Evolutionary conservation across 805 yeast genomes (phyloP).

Genomic region (Cyberlindnera japonica): DNA sequence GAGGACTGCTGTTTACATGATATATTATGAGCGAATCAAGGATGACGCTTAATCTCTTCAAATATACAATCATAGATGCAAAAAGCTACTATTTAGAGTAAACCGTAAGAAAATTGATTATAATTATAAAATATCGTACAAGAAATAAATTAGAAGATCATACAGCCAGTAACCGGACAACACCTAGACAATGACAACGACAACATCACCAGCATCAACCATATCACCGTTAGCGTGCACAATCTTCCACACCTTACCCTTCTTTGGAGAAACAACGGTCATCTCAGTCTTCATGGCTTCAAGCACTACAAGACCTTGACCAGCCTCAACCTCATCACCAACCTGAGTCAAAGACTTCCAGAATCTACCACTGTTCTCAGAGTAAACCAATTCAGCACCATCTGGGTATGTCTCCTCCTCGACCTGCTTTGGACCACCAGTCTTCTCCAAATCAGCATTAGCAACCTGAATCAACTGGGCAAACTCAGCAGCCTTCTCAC

Average conservation of each 20-base stretch:
- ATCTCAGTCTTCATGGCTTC: slow-evolving; percentile 99
- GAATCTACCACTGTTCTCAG: slow-evolving; percentile 95
- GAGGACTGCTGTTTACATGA: slow-evolving; percentile 75
- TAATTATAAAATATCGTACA: slow-evolving; percentile 6
- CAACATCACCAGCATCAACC: slow-evolving; percentile 95
- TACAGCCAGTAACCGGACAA: not conserved
- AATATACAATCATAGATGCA: not conserved
- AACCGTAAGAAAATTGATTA: not conserved
- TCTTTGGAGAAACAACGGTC: slow-evolving; percentile 70
- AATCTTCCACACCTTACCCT: slow-evolving; percentile 70
- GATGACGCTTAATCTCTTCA: not conserved
- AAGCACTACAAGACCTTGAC: slow-evolving; percentile 81
- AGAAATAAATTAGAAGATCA: not conserved
- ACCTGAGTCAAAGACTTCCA: slow-evolving; percentile 87
- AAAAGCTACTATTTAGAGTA: not conserved
- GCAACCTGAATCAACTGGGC: slow-evolving; percentile 77
- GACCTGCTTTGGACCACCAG: slow-evolving; percentile 42
- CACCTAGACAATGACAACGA: slow-evolving; percentile 64
- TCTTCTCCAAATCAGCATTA: slow-evolving; percentile 63
- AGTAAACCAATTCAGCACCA: slow-evolving; percentile 77
- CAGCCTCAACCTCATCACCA: slow-evolving; percentile 70
- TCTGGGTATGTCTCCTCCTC: slow-evolving; percentile 64
- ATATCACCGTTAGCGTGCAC: slow-evolving; percentile 87
- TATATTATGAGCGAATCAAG: slow-evolving; percentile 62
- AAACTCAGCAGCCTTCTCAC: slow-evolving; percentile 83